phyloP scores from a whole-genome alignment of 306 rosid species.

The Albizia julibrissin region DNA sequence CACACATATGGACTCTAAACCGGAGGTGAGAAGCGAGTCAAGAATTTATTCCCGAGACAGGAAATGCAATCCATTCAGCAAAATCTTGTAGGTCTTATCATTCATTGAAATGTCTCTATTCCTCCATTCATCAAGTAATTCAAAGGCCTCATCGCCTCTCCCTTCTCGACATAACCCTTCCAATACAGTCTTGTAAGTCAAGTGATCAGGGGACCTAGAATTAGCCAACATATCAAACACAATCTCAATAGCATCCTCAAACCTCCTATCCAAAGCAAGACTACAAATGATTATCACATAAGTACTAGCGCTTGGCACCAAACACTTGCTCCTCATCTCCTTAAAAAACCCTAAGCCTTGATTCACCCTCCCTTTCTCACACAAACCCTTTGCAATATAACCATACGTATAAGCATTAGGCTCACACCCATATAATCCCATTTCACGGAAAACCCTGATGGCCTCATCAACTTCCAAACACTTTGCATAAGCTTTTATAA shows the following conservation, averaged over 20 bases:
- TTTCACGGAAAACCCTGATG: conserved; percentile 63
- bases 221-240: conserved; percentile 73
- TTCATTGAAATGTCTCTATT: conserved; percentile 56
- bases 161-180: conserved; percentile 82
- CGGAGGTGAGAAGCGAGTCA: not conserved
- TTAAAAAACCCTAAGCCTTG: conserved; percentile 70
- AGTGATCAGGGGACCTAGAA: conserved; percentile 70
- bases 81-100: conserved; percentile 52
- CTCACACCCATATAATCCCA: conserved; percentile 88
- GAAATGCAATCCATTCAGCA: conserved; percentile 67
- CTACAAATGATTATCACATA: conserved; percentile 70
- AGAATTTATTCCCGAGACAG: conserved; percentile 34
- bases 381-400: conserved; percentile 73
- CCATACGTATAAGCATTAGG: conserved; percentile 81
- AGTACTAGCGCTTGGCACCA: conserved; percentile 68
- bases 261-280: conserved; percentile 61
- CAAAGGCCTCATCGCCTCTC: conserved; percentile 60
- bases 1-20: not conserved
- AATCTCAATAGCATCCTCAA: conserved; percentile 69
- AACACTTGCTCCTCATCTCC: conserved; percentile 67
- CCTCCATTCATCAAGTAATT: conserved; percentile 69
- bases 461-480: conserved; percentile 87
- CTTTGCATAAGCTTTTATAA: conserved; percentile 76
- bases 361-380: conserved; percentile 89
- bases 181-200: conserved; percentile 78